Base-by-base conservation (phyloP, 176 grass and related monocot species). In the Saccharum spontaneum region DNA sequence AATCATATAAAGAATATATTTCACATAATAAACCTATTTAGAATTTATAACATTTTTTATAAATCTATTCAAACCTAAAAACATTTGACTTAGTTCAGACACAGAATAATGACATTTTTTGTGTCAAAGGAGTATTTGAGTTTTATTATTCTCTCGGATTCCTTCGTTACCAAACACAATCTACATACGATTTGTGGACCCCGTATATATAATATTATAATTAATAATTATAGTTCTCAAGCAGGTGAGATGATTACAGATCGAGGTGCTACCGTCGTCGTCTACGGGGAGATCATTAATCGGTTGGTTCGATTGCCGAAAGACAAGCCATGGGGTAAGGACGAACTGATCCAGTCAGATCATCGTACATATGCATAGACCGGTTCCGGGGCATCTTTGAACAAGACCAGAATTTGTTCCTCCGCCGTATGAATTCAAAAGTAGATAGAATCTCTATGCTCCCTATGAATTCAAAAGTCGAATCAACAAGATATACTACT, bases 331-430 rank as follows among this genome's bases (percentile, higher is more conserved):
- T 66, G 40, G 88, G 88, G 72, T 72, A 90, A 90, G 83, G 36
- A 78, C 50, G 88, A 82, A 82, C 28, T 34, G 62, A 78, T 90
- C 41, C 72, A 7, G 44, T 22, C 16, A 0, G 46, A 46, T 54
- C 34, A 6, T 24, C 34, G 24, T 48, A 3, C 3, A 48, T 48
- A 7, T 2, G 6, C 2, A n/a, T 22, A 7, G 13, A 5, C 14
- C 15, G 8, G 23, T 8, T 31, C 1, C 12, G 18, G 13, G 33
- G 83, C 83, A 90, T 86, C 83, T 90, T 86, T 90, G 88, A 90
- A 86, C 83, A 64, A 8, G 33, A 59, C 4, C 38, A 40, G 67
- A 90, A 86, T 54, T 50, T 50, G 57, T 54, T 37, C 84, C 6
- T 70, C 54, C 38, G 7, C 12, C 12, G 4, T 46, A 59, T 36